Conservation (phyloP, 177 flowering plant genomes). For the Tripterygium wilfordii region DNA sequence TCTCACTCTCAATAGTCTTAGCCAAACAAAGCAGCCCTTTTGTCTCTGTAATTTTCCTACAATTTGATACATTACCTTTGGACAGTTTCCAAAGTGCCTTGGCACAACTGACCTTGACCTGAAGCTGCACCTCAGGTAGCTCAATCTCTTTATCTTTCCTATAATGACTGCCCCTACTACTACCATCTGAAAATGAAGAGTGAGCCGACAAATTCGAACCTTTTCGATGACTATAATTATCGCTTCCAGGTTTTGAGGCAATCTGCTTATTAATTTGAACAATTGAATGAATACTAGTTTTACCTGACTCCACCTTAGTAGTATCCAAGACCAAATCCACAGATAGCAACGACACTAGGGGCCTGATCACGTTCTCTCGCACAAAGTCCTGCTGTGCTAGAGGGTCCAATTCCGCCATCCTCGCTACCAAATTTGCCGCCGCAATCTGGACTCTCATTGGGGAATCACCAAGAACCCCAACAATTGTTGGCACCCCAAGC, state of each 20-base stretch:
- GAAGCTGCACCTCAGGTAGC: slow-evolving; percentile 42
- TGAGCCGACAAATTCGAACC: neutral
- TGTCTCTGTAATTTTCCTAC: slow-evolving; percentile 64
- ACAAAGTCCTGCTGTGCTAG: slow-evolving; percentile 55
- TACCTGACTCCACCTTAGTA: slow-evolving; percentile 16
- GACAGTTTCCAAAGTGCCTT: slow-evolving; percentile 65
- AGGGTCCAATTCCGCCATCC: slow-evolving; percentile 47
- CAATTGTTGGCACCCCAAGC: slow-evolving; percentile 42
- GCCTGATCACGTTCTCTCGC: slow-evolving; percentile 52
- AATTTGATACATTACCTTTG: slow-evolving; percentile 35
- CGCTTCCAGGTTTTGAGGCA: no score
- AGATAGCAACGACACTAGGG: slow-evolving; percentile 44
- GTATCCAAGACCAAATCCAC: slow-evolving; percentile 36
- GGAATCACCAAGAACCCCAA: slow-evolving; percentile 40
- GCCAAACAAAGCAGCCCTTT: slow-evolving; percentile 74
- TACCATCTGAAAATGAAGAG: slow-evolving; percentile 26
- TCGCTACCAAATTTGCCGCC: slow-evolving; percentile 53
- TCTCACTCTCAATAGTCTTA: slow-evolving; percentile 52
- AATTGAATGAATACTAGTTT: slow-evolving; percentile 45
- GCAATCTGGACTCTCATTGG: slow-evolving; percentile 43
- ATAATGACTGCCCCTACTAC: slow-evolving; percentile 33
- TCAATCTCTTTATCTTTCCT: slow-evolving; percentile 53
- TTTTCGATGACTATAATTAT: neutral
- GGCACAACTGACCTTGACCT: slow-evolving; percentile 54
- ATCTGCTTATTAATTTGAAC: slow-evolving; percentile 51